Evolutionary conservation across 2,329 filamentous ascomycete genomes (phyloP), one percentile per base, ranked within the genome.

Genomic region (Phialophora tarda): DNA sequence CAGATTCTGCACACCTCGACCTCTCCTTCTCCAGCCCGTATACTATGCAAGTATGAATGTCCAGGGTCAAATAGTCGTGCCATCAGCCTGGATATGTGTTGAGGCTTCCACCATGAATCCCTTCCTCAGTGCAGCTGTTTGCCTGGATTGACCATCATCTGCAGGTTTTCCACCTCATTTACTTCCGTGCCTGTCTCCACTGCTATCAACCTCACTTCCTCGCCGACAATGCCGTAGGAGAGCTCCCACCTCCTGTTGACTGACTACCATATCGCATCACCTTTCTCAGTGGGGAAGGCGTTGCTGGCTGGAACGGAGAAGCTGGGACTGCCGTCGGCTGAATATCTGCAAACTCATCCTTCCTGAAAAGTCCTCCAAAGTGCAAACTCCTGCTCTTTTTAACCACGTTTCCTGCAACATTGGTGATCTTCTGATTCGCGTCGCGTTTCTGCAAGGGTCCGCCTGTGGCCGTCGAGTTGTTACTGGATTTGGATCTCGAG

Each of bases 381-480:
- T 69, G 63, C 32, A 69, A 12, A 64, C 66, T 69, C 38, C 58
- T 34, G 51, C 66, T 69, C 61, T 69, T 69, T 48, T 66, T 69
- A 8, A 69, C 59, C 28, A 34, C 55, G n/a, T 41, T 66, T 28
- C 32, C 62, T 21, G 47, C 41, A 50, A 48, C 28, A 17, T 24
- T 63, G 24, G 23, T 54, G 4, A 59, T 14, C 10, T 55, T 60
- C 21, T 64, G 59, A 57, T 64, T 65, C 32, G 24, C 41, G 24
- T 65, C 59, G 32, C 63, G 54, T 53, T 63, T 38, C 24, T 26
- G 32, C 59, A 68, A 50, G 11, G 66, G 59, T 54, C 44, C 44
- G 26, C 41, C 44, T 10, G 44, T 38, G 38, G 8, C 38, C n/a
- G 34, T 38, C 24, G 41, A 53, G 6, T 41, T 47, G 17, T 54